Percentiles rank a stretch among this genome's conserved stretches.
Conservation (phyloP, 73 alveolate genomes). For the Symbiodinium pilosum region DNA sequence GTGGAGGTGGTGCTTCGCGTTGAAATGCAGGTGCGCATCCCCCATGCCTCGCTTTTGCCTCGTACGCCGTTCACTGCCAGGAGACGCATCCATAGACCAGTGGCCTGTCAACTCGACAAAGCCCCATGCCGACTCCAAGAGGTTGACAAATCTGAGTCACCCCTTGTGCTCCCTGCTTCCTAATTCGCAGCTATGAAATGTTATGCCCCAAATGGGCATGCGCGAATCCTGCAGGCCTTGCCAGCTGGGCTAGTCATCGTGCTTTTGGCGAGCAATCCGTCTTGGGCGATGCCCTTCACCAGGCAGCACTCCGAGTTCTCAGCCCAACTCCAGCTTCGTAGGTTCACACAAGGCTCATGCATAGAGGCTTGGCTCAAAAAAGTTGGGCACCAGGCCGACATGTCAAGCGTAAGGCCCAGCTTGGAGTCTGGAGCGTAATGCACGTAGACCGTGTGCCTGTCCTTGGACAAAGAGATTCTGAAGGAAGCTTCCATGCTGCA, state of each 20-base stretch:
- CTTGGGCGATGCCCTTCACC: neutral
- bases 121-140: too few species aligned
- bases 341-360: neutral
- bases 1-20: neutral
- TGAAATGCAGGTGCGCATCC: too few species aligned
- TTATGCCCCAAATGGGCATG: too few species aligned
- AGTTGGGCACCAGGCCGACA: neutral
- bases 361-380: neutral
- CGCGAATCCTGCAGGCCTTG: neutral
- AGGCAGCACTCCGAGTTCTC: neutral
- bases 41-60: neutral
- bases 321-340: neutral
- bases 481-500: too few species aligned
- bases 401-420: constrained; percentile 1
- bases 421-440: neutral
- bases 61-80: neutral
- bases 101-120: too few species aligned
- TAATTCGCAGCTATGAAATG: too few species aligned
- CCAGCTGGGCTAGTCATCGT: neutral
- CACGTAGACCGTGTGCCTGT: neutral
- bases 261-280: neutral
- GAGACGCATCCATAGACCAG: neutral
- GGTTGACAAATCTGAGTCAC: too few species aligned
- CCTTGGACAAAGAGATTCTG: neutral
- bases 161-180: too few species aligned